Evolutionary conservation across 768 basidiomycete species (phyloP).

Genomic region (Suillus plorans): DNA sequence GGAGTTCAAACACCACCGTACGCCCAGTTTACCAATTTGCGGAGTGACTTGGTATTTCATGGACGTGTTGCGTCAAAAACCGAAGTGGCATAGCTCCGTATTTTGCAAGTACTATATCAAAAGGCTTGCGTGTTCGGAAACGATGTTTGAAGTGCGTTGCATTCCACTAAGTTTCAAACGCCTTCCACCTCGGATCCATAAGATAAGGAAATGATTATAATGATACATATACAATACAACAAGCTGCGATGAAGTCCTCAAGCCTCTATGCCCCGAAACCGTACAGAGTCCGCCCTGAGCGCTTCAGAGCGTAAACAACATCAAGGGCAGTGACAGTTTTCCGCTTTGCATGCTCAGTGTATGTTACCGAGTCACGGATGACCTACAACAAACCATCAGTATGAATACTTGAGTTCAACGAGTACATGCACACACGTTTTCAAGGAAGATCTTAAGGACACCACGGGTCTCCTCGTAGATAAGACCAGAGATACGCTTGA

Average conservation of each 20-base stretch:
- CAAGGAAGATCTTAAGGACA: conserved; percentile 93
- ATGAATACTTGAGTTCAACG: background rate
- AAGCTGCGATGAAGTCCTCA: conserved; percentile 3
- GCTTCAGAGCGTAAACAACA: conserved; percentile 85
- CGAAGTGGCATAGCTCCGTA: no score
- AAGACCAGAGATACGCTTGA: conserved; percentile 91
- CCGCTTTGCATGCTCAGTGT: conserved; percentile 97
- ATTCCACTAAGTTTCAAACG: background rate
- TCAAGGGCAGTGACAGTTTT: conserved; percentile 96
- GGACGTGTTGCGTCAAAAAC: no score
- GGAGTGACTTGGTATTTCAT: no score
- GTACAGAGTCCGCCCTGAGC: conserved; percentile 78
- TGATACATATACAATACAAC: conserved; percentile 28
- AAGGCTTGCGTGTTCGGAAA: no score
- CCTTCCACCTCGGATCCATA: background rate
- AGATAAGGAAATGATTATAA: conserved; percentile 21
- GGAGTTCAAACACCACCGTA: no score
- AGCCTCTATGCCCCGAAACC: conserved; percentile 21
- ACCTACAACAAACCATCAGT: conserved; percentile 45
- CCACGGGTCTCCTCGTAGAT: conserved; percentile 97
- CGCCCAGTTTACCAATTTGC: no score
- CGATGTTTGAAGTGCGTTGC: no score
- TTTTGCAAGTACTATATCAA: no score
- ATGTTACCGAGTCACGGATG: conserved; percentile 95
- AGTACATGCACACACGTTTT: conserved; percentile 57